Evolutionary conservation across 176 grass and related monocot genomes (phyloP).

Genomic region (Juncus inflexus): DNA sequence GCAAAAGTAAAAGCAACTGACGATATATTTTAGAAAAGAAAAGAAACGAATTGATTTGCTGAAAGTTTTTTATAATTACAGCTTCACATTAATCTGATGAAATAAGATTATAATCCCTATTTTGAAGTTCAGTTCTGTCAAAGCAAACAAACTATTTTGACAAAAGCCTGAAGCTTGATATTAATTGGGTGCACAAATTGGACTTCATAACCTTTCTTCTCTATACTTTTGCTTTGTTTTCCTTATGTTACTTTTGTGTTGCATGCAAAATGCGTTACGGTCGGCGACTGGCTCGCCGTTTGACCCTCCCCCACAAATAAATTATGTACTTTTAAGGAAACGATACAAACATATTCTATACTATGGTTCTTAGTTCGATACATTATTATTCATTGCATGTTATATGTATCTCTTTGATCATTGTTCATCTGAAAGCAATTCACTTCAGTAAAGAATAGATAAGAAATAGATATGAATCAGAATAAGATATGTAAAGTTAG

Average conservation of each 20-base stretch:
- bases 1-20: no score
- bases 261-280: constrained; percentile 7
- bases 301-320: not conserved
- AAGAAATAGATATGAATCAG: no score
- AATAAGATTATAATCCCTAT: not conserved
- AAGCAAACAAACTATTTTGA: not conserved
- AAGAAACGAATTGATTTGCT: no score
- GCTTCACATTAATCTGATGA: not conserved
- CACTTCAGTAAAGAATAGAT: no score
- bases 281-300: constrained; percentile 7
- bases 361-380: no score
- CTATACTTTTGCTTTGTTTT: not conserved
- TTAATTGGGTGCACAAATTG: not conserved
- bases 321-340: no score
- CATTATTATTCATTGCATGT: no score
- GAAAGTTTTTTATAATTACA: not conserved
- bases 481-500: no score
- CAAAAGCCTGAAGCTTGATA: not conserved
- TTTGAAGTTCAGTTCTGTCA: not conserved
- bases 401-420: no score
- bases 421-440: no score
- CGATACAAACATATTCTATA: no score
- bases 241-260: not conserved
- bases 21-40: no score
- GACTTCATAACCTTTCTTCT: not conserved